phyloP scores from a whole-genome alignment of 1,284 basidiomycete genomes.

The Hortiboletus rubellus region DNA sequence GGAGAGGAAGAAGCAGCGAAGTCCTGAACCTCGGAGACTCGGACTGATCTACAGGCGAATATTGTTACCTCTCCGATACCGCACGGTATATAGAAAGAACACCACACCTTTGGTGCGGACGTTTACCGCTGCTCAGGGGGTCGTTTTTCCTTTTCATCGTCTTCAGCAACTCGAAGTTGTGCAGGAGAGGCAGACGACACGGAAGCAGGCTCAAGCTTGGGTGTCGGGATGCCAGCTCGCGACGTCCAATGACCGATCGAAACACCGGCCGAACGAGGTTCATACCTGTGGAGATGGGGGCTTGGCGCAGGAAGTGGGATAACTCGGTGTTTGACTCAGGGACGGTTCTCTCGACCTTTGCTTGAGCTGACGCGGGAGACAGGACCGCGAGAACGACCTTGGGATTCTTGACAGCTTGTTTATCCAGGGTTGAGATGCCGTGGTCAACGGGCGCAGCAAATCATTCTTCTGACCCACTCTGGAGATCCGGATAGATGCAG shows the following conservation, averaged over 20 bases:
- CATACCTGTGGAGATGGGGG: slow-evolving; percentile 56
- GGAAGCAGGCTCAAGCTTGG: slow-evolving; percentile 53
- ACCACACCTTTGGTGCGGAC: slow-evolving; percentile 17
- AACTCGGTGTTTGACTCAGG: slow-evolving; percentile 35
- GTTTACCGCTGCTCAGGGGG: slow-evolving; percentile 18
- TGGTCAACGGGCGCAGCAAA: slow-evolving; percentile 69
- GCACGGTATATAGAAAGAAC: not conserved
- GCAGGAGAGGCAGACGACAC: slow-evolving; percentile 18
- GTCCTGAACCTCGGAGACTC: slow-evolving; percentile 19
- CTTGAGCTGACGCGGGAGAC: slow-evolving; percentile 39
- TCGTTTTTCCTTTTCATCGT: slow-evolving; percentile 38
- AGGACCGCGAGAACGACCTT: slow-evolving; percentile 64
- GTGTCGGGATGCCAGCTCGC: slow-evolving; percentile 59
- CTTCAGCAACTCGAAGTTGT: slow-evolving; percentile 29
- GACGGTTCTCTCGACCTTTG: slow-evolving; percentile 33
- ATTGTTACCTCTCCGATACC: not conserved
- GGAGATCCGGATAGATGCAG: slow-evolving; percentile 48
- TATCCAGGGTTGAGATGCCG: slow-evolving; percentile 29
- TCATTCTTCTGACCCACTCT: slow-evolving; percentile 78
- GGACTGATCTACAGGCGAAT: slow-evolving; percentile 11
- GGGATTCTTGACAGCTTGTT: slow-evolving; percentile 26
- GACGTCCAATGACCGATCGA: slow-evolving; percentile 68
- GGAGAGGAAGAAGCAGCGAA: slow-evolving; percentile 5
- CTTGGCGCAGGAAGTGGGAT: slow-evolving; percentile 62
- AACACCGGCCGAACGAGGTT: slow-evolving; percentile 61